Evolutionary conservation across 768 basidiomycete species (phyloP), one percentile per base, ranked within the genome.

Genomic region (Lyophyllum atratum): DNA sequence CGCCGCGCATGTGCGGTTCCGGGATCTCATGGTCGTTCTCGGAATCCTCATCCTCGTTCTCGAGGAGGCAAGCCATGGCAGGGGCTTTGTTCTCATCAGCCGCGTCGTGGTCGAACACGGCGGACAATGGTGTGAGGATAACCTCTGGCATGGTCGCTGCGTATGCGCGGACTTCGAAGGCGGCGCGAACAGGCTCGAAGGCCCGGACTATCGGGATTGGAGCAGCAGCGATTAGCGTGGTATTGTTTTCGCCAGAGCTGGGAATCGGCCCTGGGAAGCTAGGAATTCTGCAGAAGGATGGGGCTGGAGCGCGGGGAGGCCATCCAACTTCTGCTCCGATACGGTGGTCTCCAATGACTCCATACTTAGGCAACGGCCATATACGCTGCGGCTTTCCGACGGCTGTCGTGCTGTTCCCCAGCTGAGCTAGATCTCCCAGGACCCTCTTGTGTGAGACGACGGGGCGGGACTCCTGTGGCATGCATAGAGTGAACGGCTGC

Each of bases 151-250:
- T 26, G 7, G 33, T n/a, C 14, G 33, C 25, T 12, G 49, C 44
- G 19, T 44, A 34, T 37, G 51, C 56, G 17, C n/a, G n/a, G n/a
- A 52, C 56, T 46, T 57, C 56, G 17, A 57, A 47, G 1, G 44
- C 56, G 6, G 49, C 55, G 42, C 22, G 49, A 4, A 24, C 31
- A 2, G 31, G 34, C 4, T 4, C 39, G 12, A 22, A 22, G 25
- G 49, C n/a, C 8, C 42, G 49, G 25, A 51, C 22, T 2, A 21
- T 19, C 1, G 55, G 55, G 1, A 15, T 25, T 3, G 55, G 55
- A 3, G 43, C 40, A 19, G 19, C 28, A 14, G 51, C 46, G n/a
- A 33, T 21, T 39, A 22, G 39, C 39, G 34, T 19, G 31, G 10
- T 17, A 15, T 14, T 22, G 21, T 54, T 39, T 34, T 47, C 45